phyloP scores from a whole-genome alignment of 106 monocot species.

The Narthecium ossifragum region DNA sequence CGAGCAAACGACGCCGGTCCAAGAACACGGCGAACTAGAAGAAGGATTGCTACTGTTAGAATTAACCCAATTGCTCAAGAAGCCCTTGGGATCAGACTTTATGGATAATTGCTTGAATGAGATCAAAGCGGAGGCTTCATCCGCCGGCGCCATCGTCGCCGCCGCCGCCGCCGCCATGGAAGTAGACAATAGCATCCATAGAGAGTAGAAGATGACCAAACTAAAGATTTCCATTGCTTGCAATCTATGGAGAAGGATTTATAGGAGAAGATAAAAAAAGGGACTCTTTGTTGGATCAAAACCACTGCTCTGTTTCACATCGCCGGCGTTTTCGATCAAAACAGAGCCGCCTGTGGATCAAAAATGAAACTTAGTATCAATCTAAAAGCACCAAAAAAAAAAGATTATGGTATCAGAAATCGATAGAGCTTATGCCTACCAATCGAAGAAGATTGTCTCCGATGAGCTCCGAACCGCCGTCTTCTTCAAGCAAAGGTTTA shows the following conservation, averaged over 20 bases:
- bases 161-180: no score
- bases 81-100: slow-evolving; percentile 22
- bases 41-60: not conserved
- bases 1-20: slow-evolving; percentile 54
- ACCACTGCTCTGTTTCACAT: not conserved
- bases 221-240: slow-evolving; percentile 16
- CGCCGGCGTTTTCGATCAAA: no score
- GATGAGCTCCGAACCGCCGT: no score
- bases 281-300: not conserved
- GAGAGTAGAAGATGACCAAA: slow-evolving; percentile 11
- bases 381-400: not conserved
- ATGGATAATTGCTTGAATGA: slow-evolving; percentile 45
- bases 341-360: not conserved
- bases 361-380: not conserved
- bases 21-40: slow-evolving; percentile 32
- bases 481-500: no score
- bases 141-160: not conserved
- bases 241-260: not conserved
- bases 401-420: not conserved
- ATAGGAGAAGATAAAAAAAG: no score
- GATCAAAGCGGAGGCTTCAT: slow-evolving; percentile 32
- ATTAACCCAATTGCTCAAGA: slow-evolving; percentile 27
- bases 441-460: no score
- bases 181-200: slow-evolving; percentile 1
- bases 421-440: not conserved